Conservation (phyloP, 148 eudicot species). For the Mesembryanthemum crystallinum region DNA sequence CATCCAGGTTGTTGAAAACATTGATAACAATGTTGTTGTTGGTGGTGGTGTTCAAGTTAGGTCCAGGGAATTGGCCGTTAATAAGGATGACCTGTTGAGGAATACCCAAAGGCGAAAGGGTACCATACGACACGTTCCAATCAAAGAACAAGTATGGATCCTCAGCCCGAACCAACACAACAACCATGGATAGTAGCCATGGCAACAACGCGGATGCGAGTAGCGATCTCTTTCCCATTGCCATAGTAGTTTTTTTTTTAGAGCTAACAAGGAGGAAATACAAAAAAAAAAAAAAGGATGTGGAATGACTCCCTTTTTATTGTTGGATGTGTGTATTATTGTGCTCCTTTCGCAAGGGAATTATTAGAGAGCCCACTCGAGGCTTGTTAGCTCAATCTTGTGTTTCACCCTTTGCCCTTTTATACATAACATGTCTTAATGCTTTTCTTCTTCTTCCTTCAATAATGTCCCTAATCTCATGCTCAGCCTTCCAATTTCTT, state of each 20-base stretch:
- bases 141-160: slow-evolving; percentile 53
- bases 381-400: slow-evolving; percentile 33
- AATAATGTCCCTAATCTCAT: slow-evolving; percentile 26
- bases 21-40: slow-evolving; percentile 63
- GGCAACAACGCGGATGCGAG: slow-evolving; percentile 25
- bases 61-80: slow-evolving; percentile 62
- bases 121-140: slow-evolving; percentile 59
- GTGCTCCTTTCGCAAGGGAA: background rate
- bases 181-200: slow-evolving; percentile 32
- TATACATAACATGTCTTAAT: slow-evolving; percentile 16
- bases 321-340: background rate
- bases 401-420: slow-evolving; percentile 6
- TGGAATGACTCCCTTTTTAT: slow-evolving; percentile 9
- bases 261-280: slow-evolving; percentile 32
- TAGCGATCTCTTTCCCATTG: slow-evolving; percentile 26
- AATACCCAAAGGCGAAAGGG: slow-evolving; percentile 55
- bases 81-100: slow-evolving; percentile 63
- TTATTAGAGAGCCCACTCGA: slow-evolving; percentile 23
- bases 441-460: slow-evolving; percentile 1
- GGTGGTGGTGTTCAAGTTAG: slow-evolving; percentile 49
- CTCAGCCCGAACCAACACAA: slow-evolving; percentile 43
- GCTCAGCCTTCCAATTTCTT: slow-evolving; percentile 27
- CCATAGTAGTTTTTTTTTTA: background rate
- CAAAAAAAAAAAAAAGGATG: slow-evolving; percentile 18
- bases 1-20: slow-evolving; percentile 64